Evolutionary conservation across 2,329 filamentous ascomycete genomes (phyloP), one percentile per base, ranked within the genome.

Genomic region (Paraconiothyrium brasiliense): DNA sequence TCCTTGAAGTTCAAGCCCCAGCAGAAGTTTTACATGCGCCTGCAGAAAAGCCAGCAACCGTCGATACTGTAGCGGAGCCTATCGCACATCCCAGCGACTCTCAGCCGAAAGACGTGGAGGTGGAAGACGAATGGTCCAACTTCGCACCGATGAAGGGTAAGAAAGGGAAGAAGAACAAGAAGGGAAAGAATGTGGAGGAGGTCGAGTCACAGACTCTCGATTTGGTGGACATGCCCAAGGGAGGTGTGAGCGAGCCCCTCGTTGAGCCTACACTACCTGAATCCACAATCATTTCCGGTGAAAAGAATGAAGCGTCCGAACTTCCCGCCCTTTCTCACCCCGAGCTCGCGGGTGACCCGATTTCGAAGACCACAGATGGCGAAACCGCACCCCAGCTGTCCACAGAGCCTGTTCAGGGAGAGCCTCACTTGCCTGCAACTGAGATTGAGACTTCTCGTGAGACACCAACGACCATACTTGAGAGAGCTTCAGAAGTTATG

Each of bases 111-210:
- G 64, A 70, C 10, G 24, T 57, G 47, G 35, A 43, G 6, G 39
- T 55, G 27, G 63, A 70, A 47, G 70, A 72, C 37, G 67, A 69
- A 11, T 57, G 22, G 51, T 39, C 62, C 1, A 41, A 62, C 5
- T 44, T 61, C 22, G 59, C 67, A n/a, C 57, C 65, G 7, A 73
- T 70, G 64, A 68, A 67, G 24, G 54, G 46, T 14, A 73, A 71
- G 57, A 73, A 73, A 54, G 48, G 39, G 6, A 70, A 71, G 46
- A 73, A 71, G 51, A 67, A 67, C 52, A 74, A 75, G 65, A 75
- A 76, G 55, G 60, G 51, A 30, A 71, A 71, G 52, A 27, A 39
- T 66, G 67, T 59, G 6, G 62, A 65, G 5, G 62, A 62, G 14
- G 30, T 44, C 14, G 55, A 58, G 20, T 30, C 20, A n/a, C 35